phyloP scores from a whole-genome alignment of 768 basidiomycete genomes.

The Suillus weaverae region DNA sequence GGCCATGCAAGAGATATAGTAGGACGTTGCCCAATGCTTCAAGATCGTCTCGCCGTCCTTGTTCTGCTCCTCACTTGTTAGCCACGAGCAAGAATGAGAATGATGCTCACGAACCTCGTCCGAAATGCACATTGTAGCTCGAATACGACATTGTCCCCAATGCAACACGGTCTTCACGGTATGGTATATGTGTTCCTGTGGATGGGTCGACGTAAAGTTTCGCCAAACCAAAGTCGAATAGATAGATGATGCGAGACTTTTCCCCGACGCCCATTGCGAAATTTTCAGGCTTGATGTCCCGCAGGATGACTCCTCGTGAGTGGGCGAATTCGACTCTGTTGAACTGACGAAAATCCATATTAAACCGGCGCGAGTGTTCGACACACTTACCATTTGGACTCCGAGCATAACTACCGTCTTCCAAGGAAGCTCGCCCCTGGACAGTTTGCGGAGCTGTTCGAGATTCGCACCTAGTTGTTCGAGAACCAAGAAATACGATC shows the following conservation, averaged over 20 bases:
- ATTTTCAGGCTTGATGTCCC: conserved; percentile 27
- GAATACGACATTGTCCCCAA: conserved; percentile 18
- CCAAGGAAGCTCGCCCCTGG: conserved; percentile 17
- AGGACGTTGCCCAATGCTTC: conserved; percentile 21
- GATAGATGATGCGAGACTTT: conserved; percentile 9
- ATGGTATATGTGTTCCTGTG: conserved; percentile 19
- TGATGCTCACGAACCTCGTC: conserved; percentile 10
- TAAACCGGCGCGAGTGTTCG: not conserved
- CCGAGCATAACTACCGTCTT: conserved; percentile 25
- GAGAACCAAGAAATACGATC: conserved; percentile 17
- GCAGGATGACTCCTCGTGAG: conserved; percentile 16
- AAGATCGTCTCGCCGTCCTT: conserved; percentile 25
- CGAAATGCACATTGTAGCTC: conserved; percentile 15
- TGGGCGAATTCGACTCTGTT: conserved; percentile 17
- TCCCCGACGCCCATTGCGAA: conserved; percentile 16
- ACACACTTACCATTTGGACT: conserved; percentile 22
- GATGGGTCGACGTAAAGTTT: conserved; percentile 12
- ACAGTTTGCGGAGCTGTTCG: conserved; percentile 14
- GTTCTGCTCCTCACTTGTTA: conserved; percentile 10
- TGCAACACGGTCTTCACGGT: conserved; percentile 5
- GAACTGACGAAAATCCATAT: conserved; percentile 11
- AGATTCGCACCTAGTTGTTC: conserved; percentile 24
- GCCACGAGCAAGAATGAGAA: not conserved
- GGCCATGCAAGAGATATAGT: conserved; percentile 22
- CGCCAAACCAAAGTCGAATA: conserved; percentile 23